Conservation (phyloP, 306 rosid genomes). For the Albizia julibrissin region DNA sequence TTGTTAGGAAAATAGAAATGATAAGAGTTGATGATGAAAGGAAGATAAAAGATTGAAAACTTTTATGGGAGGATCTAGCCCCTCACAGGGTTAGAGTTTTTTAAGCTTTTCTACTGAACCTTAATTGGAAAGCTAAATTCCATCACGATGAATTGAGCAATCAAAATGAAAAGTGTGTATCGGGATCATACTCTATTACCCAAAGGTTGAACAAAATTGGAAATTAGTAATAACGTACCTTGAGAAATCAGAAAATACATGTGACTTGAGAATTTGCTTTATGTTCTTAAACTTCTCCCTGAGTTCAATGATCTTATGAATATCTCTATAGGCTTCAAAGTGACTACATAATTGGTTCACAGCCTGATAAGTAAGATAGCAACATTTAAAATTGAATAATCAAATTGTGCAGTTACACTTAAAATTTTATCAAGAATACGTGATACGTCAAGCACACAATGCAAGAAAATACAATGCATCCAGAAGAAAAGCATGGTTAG, state of each 20-base stretch:
- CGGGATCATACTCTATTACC: background rate
- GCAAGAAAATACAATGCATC: background rate
- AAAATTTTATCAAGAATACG: constrained; percentile 27
- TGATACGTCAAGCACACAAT: background rate
- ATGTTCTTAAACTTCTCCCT: constrained; percentile 98
- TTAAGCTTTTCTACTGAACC: background rate
- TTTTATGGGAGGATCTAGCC: background rate
- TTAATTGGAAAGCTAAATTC: background rate
- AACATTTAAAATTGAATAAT: constrained; percentile 27
- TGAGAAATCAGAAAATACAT: constrained; percentile 91
- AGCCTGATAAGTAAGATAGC: constrained; percentile 67
- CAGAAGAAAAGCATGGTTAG: background rate
- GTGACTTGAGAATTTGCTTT: constrained; percentile 97
- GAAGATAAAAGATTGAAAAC: background rate
- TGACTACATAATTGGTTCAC: constrained; percentile 97
- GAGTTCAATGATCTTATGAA: constrained; percentile 95
- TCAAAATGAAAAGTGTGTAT: constrained; percentile 19
- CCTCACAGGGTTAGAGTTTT: background rate
- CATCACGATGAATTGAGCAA: background rate
- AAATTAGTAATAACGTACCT: constrained; percentile 55
- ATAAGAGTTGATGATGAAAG: background rate
- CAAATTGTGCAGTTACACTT: background rate
- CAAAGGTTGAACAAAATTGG: constrained; percentile 17
- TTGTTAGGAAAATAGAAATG: background rate
- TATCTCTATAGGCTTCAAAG: constrained; percentile 97